Conservation (phyloP, 2,329 filamentous ascomycete species). For the Scedosporium minutisporum region DNA sequence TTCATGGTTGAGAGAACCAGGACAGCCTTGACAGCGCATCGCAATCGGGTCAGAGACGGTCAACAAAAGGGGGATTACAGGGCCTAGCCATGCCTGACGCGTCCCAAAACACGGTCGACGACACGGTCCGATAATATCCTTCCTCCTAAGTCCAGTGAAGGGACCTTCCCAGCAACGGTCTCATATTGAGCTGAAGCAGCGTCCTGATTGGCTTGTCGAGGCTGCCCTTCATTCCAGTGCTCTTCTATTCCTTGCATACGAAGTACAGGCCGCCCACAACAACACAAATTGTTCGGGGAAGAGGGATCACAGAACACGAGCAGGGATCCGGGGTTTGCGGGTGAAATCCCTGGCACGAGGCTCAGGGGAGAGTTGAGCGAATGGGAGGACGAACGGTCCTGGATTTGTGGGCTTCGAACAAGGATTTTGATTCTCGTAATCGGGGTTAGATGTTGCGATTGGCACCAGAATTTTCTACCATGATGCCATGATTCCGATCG, state of each 20-base stretch:
- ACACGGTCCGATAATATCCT: neutral
- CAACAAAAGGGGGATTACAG: neutral
- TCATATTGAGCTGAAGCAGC: neutral
- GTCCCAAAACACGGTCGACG: neutral
- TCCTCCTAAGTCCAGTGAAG: neutral
- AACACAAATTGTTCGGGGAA: no score
- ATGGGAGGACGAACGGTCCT: neutral
- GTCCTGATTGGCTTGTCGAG: neutral
- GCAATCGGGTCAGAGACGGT: neutral
- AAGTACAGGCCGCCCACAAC: no score
- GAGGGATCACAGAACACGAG: neutral
- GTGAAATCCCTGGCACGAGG: neutral
- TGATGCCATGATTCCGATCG: neutral
- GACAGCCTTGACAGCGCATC: neutral
- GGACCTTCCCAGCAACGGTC: neutral
- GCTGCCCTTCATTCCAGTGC: neutral
- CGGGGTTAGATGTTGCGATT: neutral
- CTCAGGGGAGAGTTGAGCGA: neutral
- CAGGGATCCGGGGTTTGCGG: neutral
- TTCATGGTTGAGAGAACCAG: neutral
- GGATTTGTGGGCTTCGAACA: neutral
- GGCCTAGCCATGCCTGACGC: neutral
- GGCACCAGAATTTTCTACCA: neutral
- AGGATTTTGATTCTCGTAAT: neutral
- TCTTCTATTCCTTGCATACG: neutral